Evolutionary conservation across 1,284 basidiomycete genomes (phyloP).

Genomic region (Austroboletus novae-zelandiae): DNA sequence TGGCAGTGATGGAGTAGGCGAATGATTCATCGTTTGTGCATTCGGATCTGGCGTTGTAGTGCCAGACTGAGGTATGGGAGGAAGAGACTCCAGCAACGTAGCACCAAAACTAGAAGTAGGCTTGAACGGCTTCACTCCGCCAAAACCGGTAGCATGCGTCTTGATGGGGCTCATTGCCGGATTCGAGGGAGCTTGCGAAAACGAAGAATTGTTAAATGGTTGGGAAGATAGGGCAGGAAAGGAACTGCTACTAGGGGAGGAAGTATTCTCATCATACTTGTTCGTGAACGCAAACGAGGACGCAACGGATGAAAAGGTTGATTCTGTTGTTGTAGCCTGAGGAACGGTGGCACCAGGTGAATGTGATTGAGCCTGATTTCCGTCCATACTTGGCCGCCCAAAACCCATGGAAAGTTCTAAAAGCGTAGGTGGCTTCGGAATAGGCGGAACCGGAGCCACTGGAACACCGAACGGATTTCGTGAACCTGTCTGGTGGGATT

Average conservation of each 20-base stretch:
- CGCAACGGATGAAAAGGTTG: constrained; percentile 63
- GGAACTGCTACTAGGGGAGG: constrained; percentile 27
- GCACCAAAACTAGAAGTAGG: constrained; percentile 88
- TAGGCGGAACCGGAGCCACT: constrained; percentile 61
- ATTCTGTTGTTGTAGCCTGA: constrained; percentile 26
- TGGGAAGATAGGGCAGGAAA: constrained; percentile 42
- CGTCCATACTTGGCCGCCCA: constrained; percentile 21
- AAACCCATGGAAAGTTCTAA: constrained; percentile 72
- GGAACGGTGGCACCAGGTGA: constrained; percentile 11
- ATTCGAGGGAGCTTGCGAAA: constrained; percentile 33
- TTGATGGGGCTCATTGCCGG: constrained; percentile 42
- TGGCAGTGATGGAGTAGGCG: constrained; percentile 18
- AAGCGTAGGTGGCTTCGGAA: constrained; percentile 76
- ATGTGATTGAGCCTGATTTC: constrained; percentile 32
- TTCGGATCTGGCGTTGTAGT: constrained; percentile 47
- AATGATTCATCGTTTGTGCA: constrained; percentile 14
- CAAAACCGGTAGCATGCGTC: constrained; percentile 80
- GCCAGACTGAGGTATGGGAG: constrained; percentile 63
- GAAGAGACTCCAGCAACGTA: constrained; percentile 73
- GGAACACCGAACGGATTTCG: constrained; percentile 93
- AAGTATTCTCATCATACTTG: constrained; percentile 30
- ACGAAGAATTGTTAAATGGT: constrained; percentile 44
- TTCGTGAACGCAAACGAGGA: constrained; percentile 60
- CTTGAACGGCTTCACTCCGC: constrained; percentile 86
- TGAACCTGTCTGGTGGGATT: constrained; percentile 89